A percentile compares a stretch with the other conserved stretches of the same genome.
phyloP scores from a whole-genome alignment of 306 rosid genomes.

The Vigna angularis region DNA sequence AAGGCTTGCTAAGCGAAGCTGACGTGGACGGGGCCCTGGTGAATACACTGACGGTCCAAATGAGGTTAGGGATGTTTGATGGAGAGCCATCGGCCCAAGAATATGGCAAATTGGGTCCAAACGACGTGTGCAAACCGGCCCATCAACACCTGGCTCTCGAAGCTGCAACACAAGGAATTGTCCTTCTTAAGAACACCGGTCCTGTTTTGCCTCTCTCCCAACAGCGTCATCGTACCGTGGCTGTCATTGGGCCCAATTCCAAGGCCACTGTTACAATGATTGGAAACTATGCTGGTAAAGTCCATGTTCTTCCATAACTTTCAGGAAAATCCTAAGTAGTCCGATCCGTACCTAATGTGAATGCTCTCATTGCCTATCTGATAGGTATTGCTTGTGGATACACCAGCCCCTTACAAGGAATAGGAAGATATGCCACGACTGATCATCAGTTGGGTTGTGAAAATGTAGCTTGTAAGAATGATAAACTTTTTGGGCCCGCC shows the following conservation, averaged over 20 bases:
- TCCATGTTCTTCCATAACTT: background rate
- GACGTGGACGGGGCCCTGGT: conserved; percentile 65
- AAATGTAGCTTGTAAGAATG: conserved; percentile 61
- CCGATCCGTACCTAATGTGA: too few species aligned
- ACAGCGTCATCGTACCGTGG: conserved; percentile 61
- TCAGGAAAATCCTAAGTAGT: too few species aligned
- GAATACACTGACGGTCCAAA: conserved; percentile 77
- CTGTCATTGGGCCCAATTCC: conserved; percentile 93
- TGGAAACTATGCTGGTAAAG: conserved; percentile 86
- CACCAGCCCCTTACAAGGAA: conserved; percentile 80
- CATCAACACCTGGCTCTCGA: conserved; percentile 78
- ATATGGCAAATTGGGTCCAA: conserved; percentile 76
- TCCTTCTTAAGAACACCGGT: conserved; percentile 78
- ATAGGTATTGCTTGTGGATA: conserved; percentile 85
- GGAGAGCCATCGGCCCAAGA: conserved; percentile 63
- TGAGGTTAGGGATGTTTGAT: conserved; percentile 95
- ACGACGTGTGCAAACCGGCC: conserved; percentile 74
- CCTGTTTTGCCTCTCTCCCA: conserved; percentile 67
- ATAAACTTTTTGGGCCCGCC: conserved; percentile 60
- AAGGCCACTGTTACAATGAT: conserved; percentile 74
- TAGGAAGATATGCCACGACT: conserved; percentile 57
- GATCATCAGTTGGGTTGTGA: conserved; percentile 67
- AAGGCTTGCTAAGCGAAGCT: conserved; percentile 65
- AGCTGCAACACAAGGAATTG: conserved; percentile 86
- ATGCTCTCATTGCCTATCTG: background rate